Evolutionary conservation across 331 rosid species (phyloP).

Genomic region (Stylosanthes scabra): DNA sequence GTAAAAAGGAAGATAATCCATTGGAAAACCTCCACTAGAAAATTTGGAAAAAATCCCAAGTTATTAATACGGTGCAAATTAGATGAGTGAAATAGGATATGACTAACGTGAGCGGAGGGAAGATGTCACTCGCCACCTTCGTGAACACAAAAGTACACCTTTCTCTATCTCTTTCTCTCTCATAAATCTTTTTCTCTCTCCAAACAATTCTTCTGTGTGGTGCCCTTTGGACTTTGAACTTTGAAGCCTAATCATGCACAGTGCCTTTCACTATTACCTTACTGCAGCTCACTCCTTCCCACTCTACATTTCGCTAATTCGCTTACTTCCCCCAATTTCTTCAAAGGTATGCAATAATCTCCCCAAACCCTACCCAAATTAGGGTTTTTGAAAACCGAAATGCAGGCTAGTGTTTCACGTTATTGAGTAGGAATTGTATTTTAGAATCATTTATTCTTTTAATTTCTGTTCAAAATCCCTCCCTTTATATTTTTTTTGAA

Average conservation of each 20-base stretch:
- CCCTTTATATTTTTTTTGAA: slow-evolving; percentile 29
- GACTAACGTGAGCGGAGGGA: slow-evolving; percentile 34
- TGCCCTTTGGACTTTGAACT: slow-evolving; percentile 52
- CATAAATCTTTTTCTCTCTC: slow-evolving; percentile 11
- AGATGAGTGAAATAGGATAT: neutral
- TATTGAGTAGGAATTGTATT: slow-evolving; percentile 43
- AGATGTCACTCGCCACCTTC: slow-evolving; percentile 30
- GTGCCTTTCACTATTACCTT: slow-evolving; percentile 54
- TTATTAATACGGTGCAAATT: slow-evolving; percentile 33
- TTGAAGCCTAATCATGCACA: slow-evolving; percentile 56
- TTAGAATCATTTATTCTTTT: slow-evolving; percentile 41
- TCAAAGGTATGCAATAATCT: slow-evolving; percentile 42
- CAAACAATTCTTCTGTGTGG: slow-evolving; percentile 31
- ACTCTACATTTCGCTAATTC: slow-evolving; percentile 37
- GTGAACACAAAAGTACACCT: slow-evolving; percentile 4
- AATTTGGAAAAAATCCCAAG: neutral
- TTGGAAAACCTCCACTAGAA: neutral
- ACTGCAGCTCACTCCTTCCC: slow-evolving; percentile 44
- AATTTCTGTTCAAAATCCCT: slow-evolving; percentile 10
- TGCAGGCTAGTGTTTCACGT: slow-evolving; percentile 21
- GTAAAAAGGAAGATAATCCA: too few relatives aligned
- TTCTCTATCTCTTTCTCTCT: slow-evolving; percentile 32
- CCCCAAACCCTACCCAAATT: slow-evolving; percentile 41
- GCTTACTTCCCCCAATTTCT: slow-evolving; percentile 37
- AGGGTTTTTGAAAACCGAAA: slow-evolving; percentile 62